These are phyloP conservation scores for Emmonsiellopsis sp. DNA, from an alignment of 2,329 filamentous ascomycete genomes.

Conservation along the genomic window DNA sequence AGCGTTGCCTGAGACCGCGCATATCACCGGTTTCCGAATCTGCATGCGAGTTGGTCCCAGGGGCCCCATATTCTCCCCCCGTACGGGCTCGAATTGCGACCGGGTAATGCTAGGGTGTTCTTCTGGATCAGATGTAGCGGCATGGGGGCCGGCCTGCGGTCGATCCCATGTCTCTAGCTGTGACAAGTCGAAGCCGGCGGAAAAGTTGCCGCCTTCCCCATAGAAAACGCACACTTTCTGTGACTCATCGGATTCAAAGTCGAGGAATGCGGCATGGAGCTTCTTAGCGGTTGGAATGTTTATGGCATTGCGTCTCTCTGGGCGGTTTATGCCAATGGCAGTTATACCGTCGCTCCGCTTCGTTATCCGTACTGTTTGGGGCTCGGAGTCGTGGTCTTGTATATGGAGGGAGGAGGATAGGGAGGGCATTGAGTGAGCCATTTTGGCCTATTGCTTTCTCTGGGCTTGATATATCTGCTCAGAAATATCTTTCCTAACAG, in stretches of 20 bases:
- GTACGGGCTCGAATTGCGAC: constrained; percentile 21
- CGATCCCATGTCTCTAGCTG: constrained; percentile 26
- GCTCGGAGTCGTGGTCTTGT: background rate
- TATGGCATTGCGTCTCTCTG: constrained; percentile 43
- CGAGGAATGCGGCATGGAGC: constrained; percentile 39
- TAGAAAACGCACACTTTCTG: constrained; percentile 47
- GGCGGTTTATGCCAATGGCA: constrained; percentile 47
- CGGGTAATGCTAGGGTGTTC: constrained; percentile 8
- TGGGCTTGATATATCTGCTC: too few species aligned
- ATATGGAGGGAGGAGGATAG: background rate
- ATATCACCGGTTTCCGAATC: constrained; percentile 44
- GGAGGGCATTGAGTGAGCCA: background rate
- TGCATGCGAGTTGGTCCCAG: constrained; percentile 45
- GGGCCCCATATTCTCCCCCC: constrained; percentile 34
- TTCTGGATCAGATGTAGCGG: background rate
- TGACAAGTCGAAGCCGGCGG: constrained; percentile 45
- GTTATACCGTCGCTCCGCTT: constrained; percentile 37
- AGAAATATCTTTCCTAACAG: too few species aligned
- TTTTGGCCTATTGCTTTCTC: background rate
- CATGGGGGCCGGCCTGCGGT: background rate
- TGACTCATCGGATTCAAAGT: constrained; percentile 40
- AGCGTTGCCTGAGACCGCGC: constrained; percentile 43
- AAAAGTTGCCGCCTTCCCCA: constrained; percentile 41
- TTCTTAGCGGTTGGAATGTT: constrained; percentile 39
- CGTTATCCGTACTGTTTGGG: constrained; percentile 7